Conservation (phyloP, 306 rosid genomes). For the Argentina anserina region DNA sequence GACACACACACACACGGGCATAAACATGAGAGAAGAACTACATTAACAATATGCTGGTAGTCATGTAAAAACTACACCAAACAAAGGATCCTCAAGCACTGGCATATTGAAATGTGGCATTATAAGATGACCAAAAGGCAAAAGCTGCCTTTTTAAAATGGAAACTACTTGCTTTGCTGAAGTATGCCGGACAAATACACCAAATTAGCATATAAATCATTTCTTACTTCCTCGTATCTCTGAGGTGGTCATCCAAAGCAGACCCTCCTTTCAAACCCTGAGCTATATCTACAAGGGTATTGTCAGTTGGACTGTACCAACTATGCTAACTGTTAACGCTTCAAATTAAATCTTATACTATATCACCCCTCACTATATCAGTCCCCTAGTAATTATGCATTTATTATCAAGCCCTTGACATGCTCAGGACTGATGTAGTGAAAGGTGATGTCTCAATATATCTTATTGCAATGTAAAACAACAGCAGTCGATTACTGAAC, state of each 20-base stretch:
- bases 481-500: no score
- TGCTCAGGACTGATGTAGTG: background rate
- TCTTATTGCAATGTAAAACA: background rate
- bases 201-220: background rate
- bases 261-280: background rate
- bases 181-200: background rate
- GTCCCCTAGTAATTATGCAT: background rate
- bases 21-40: background rate
- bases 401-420: background rate
- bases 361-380: no score
- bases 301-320: background rate
- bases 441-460: background rate
- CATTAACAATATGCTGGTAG: background rate
- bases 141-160: background rate
- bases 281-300: background rate
- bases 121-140: background rate
- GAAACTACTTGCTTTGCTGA: background rate
- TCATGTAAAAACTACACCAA: background rate
- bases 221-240: background rate
- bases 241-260: background rate
- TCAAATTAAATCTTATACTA: background rate
- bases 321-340: background rate
- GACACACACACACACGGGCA: background rate
- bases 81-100: background rate
- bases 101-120: background rate